These are phyloP conservation scores for Zygoascus flipseniorum DNA, from an alignment of 805 yeast species.

Conservation along the genomic window DNA sequence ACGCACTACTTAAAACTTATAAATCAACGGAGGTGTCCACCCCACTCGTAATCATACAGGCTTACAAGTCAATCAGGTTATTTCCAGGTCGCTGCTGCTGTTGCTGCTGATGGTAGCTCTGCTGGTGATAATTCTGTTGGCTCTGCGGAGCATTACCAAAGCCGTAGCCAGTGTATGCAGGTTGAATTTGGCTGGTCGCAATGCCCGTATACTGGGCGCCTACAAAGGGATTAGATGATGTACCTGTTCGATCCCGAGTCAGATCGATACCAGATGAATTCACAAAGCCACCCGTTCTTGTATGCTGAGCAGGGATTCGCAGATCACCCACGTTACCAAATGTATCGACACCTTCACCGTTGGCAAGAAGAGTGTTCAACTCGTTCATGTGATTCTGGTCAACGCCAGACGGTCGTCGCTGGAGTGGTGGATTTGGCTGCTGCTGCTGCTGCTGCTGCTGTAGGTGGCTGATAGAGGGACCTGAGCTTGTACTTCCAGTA, in stretches of 20 bases:
- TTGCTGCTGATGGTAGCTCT: too few relatives aligned
- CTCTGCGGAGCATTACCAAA: constrained; percentile 65
- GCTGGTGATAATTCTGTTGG: constrained; percentile 14
- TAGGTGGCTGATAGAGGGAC: constrained; percentile 20
- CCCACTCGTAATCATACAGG: not conserved
- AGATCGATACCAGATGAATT: constrained; percentile 61
- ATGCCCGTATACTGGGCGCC: constrained; percentile 68
- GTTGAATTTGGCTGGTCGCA: constrained; percentile 53
- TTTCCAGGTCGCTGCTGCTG: constrained; percentile 7
- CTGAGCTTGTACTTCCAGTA: constrained; percentile 5
- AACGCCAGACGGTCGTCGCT: constrained; percentile 32
- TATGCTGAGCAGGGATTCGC: constrained; percentile 89
- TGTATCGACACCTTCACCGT: constrained; percentile 89
- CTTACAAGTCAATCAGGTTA: constrained; percentile 25
- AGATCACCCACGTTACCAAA: constrained; percentile 81
- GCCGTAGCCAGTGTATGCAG: constrained; percentile 89
- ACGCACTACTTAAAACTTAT: not conserved
- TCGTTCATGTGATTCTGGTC: constrained; percentile 50
- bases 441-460: constrained; percentile 21
- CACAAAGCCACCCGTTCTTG: constrained; percentile 63
- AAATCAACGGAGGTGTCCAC: constrained; percentile 1
- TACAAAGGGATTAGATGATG: constrained; percentile 41
- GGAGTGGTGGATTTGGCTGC: constrained; percentile 19
- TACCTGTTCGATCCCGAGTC: constrained; percentile 11
- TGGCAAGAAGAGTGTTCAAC: constrained; percentile 67